Evolutionary conservation across 495 filamentous ascomycete species (phyloP).

Genomic region (Chaetomium cochliodes): DNA sequence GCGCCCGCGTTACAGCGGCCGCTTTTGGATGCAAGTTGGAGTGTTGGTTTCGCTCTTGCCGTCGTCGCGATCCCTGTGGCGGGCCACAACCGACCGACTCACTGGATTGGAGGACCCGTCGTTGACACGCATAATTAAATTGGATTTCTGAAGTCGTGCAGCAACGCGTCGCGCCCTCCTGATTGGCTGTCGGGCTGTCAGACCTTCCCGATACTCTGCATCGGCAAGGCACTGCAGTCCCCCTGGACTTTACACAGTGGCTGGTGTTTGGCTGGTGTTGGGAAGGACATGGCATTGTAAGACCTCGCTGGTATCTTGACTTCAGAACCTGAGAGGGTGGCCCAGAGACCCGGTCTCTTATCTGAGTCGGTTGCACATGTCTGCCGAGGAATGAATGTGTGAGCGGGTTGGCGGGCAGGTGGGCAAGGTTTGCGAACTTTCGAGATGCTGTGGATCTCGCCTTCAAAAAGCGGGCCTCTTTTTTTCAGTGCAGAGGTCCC

Average conservation of each 20-base stretch:
- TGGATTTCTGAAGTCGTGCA: conserved; percentile 34
- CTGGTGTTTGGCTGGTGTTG: background rate
- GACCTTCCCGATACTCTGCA: conserved; percentile 20
- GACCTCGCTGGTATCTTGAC: conserved; percentile 16
- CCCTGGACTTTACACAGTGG: background rate
- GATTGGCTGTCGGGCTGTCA: conserved; percentile 34
- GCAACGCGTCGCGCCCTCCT: conserved; percentile 33
- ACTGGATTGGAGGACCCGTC: conserved; percentile 32
- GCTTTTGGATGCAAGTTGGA: conserved; percentile 2
- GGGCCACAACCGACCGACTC: conserved; percentile 9
- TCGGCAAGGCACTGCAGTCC: conserved; percentile 26
- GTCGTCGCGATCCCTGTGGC: conserved; percentile 8
- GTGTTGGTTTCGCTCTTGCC: conserved; percentile 11
- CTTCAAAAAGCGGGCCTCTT: conserved; percentile 12
- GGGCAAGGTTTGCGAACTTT: conserved; percentile 2
- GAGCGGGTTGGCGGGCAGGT: too few relatives aligned
- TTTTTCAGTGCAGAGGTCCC: conserved; percentile 1
- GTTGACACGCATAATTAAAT: conserved; percentile 40
- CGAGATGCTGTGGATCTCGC: conserved; percentile 3
- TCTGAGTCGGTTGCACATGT: background rate
- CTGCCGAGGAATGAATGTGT: background rate
- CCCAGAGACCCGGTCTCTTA: background rate
- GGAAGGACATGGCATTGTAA: conserved; percentile 22
- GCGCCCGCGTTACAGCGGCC: conserved; percentile 8
- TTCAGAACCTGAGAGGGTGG: background rate